A percentile compares a stretch with the other conserved stretches of the same genome.
These are phyloP conservation scores for Kwoniella pini DNA, from an alignment of 768 basidiomycete species.

Conservation along the genomic window DNA sequence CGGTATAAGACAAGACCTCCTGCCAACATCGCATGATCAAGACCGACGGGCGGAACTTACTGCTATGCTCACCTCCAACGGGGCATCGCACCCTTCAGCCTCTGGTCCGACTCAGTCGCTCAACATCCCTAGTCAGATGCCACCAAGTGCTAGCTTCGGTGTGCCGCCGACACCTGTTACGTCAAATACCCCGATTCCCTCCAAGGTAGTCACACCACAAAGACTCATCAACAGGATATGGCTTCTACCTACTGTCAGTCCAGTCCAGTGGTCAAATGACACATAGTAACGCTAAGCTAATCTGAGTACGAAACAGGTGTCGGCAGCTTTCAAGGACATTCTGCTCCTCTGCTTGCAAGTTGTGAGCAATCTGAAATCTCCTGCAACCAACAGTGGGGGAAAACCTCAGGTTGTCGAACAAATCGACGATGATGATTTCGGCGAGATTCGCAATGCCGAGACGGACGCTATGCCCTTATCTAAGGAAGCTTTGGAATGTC, in stretches of 20 bases:
- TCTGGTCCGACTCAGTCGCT: not conserved
- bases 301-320: slow-evolving; percentile 1
- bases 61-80: not conserved
- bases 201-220: not conserved
- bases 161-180: slow-evolving; percentile 15
- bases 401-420: not conserved
- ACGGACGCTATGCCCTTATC: slow-evolving; percentile 43
- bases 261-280: not conserved
- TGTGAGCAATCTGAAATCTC: not conserved
- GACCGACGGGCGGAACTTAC: not conserved
- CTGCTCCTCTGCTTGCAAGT: slow-evolving; percentile 12
- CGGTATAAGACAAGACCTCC: slow-evolving; percentile 60
- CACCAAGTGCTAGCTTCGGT: not conserved
- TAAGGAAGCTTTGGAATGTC: slow-evolving; percentile 36
- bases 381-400: not conserved
- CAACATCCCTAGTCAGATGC: slow-evolving; percentile 8
- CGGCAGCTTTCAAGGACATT: slow-evolving; percentile 15
- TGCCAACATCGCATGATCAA: slow-evolving; percentile 3
- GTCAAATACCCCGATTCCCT: not conserved
- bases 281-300: slow-evolving; percentile 6
- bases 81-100: not conserved
- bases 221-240: slow-evolving; percentile 66
- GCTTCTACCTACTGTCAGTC: slow-evolving; percentile 68
- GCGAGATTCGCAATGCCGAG: slow-evolving; percentile 42
- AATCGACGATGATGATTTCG: slow-evolving; percentile 49